Percentiles rank a stretch among this genome's conserved stretches.
phyloP scores from a whole-genome alignment of 202 grass and related monocot species.

The Carex arenaria region DNA sequence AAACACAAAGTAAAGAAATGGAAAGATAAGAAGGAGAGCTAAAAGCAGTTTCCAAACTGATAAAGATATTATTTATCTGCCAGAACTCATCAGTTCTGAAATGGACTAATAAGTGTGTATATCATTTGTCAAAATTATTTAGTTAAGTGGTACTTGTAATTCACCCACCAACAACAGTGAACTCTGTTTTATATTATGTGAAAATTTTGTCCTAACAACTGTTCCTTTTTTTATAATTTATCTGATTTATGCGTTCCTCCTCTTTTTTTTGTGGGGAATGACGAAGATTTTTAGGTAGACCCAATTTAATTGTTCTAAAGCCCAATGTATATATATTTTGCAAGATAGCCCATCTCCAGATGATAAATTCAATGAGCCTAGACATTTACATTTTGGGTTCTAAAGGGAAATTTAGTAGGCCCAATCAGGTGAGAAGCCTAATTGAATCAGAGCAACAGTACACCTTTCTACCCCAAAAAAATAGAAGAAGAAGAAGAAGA shows the following conservation, averaged over 20 bases:
- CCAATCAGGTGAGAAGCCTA: too few relatives aligned
- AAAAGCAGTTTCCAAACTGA: not conserved
- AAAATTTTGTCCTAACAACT: not conserved
- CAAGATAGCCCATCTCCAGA: not conserved
- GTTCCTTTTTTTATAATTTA: not conserved
- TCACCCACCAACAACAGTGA: not conserved
- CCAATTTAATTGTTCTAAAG: not conserved
- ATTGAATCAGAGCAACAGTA: too few relatives aligned
- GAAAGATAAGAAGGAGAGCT: not conserved
- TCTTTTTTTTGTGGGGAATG: not conserved
- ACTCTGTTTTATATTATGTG: not conserved
- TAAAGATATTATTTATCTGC: not conserved
- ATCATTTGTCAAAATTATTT: not conserved
- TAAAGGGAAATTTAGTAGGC: not conserved
- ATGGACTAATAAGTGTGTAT: not conserved
- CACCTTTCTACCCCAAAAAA: too few relatives aligned
- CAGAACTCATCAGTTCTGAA: not conserved
- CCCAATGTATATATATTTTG: not conserved
- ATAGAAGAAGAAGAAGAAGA: too few relatives aligned
- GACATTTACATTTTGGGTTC: not conserved
- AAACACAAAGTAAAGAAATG: not conserved
- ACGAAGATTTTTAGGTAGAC: not conserved
- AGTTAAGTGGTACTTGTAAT: not conserved
- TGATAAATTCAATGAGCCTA: not conserved
- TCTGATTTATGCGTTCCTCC: not conserved